A percentile compares a stretch with the other conserved stretches of the same genome.
phyloP scores from a whole-genome alignment of 2,329 filamentous ascomycete genomes.

The Mollisia scopiformis region DNA sequence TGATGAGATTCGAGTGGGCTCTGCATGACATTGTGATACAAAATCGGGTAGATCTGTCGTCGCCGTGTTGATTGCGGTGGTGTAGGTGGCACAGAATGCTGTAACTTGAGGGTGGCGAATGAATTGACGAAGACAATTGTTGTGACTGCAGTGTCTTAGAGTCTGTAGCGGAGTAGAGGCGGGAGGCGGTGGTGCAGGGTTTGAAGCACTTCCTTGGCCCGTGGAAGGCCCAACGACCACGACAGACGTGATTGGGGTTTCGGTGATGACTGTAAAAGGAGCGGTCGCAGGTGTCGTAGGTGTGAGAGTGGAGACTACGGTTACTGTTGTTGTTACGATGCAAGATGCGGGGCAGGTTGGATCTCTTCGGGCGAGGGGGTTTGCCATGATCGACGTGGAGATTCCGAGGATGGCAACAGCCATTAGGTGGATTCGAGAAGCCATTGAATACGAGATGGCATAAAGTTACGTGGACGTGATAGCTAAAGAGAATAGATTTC shows the following conservation, averaged over 20 bases:
- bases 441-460: background rate
- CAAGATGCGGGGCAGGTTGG: background rate
- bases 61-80: conserved; percentile 15
- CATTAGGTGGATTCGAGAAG: background rate
- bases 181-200: background rate
- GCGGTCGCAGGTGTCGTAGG: background rate
- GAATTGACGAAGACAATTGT: conserved; percentile 27
- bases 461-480: background rate
- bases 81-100: conserved; percentile 27
- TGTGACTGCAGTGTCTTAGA: conserved; percentile 21
- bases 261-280: background rate
- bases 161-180: background rate
- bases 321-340: background rate
- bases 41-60: conserved; percentile 19
- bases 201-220: background rate
- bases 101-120: conserved; percentile 14
- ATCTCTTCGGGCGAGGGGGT: conserved; percentile 5
- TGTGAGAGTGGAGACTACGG: background rate
- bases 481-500: too few species aligned
- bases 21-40: conserved; percentile 19
- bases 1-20: conserved; percentile 22
- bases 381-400: conserved; percentile 5
- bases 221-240: background rate
- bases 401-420: conserved; percentile 9
- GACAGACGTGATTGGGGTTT: background rate